Evolutionary conservation across 2,329 filamentous ascomycete species (phyloP), one percentile per base, ranked within the genome.

Genomic region (Aspergillus sp.): DNA sequence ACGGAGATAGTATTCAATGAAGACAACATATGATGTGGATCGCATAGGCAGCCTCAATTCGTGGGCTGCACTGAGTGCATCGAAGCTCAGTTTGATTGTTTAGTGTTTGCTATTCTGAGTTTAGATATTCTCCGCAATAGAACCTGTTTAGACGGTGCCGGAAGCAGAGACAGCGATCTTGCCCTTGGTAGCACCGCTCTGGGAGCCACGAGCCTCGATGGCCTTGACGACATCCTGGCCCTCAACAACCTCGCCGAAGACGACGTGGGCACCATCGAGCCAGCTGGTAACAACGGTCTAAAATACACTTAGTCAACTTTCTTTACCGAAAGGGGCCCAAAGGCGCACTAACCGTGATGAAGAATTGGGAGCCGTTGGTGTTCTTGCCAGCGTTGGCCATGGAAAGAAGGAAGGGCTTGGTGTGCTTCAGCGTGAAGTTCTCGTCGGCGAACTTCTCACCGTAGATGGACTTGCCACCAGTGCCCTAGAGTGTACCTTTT

Each of bases 351-450:
- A 56, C 53, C 74, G 86, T 89, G 78, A 88, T 81, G 81, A 88
- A 89, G 81, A 89, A 89, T 75, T 89, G 86, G 57, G 86, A 89
- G 72, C 86, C 86, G 78, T 89, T 89, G 76, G 93, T 98, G 89
- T 98, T 96, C 73, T 89, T 89, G 68, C 92, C 92, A 69, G 92
- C 90, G 80, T 96, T 96, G 76, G 91, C 91, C 91, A 96, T 96
- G 79, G 91, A 96, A 66, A 96, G 84, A 68, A 93, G 84, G 81
- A 88, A 90, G 62, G 89, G 88, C 69, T 81, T 80, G 76, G 77
- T 78, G 85, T 96, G 91, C 82, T 86, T 87, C 66, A 83, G 74
- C 61, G 78, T 72, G 84, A 96, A 96, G 88, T 96, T 96, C 88
- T 96, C 91, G 75, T 96, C 91, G 70, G 86, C 80, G 74, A 96